A percentile compares a stretch with the other conserved stretches of the same genome.
These are phyloP conservation scores for Funneliformis geosporum DNA, from an alignment of 192 early-diverging fungal species.

Conservation along the genomic window DNA sequence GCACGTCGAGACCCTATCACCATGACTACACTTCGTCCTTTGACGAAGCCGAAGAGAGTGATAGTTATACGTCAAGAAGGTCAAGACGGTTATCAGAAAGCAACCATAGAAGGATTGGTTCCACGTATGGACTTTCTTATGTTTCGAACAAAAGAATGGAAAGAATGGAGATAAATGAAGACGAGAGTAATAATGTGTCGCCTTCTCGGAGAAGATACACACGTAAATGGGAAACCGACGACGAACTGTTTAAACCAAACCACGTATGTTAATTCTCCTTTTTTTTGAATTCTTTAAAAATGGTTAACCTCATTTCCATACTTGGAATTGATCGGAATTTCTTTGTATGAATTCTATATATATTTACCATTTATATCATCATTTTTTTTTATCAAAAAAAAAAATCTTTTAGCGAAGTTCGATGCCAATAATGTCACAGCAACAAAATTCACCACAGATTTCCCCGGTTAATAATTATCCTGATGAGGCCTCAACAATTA, in stretches of 20 bases:
- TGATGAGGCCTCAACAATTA: conserved; percentile 11
- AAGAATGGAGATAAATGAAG: conserved; percentile 22
- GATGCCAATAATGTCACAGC: neutral
- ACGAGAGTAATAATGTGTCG: neutral
- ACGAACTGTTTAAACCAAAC: conserved; percentile 29
- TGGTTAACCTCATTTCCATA: neutral
- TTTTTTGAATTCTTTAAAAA: too few relatives aligned
- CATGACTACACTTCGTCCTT: conserved; percentile 7
- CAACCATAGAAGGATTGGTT: neutral
- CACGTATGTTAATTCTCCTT: neutral
- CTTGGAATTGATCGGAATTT: neutral
- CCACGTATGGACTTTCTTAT: neutral
- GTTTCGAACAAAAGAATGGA: conserved; percentile 2
- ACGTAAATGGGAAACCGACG: conserved; percentile 31
- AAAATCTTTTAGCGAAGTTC: neutral
- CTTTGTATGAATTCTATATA: neutral
- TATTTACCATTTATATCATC: neutral
- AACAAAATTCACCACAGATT: neutral
- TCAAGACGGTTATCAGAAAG: neutral
- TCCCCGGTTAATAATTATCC: neutral
- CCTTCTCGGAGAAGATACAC: neutral
- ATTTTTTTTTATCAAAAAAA: neutral
- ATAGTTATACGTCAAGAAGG: neutral
- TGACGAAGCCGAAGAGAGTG: conserved; percentile 19
- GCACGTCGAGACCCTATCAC: conserved; percentile 5